Percentiles rank a stretch among this genome's conserved stretches.
Conservation (phyloP, 2,329 filamentous ascomycete genomes). For the Epichloe gansuensis region DNA sequence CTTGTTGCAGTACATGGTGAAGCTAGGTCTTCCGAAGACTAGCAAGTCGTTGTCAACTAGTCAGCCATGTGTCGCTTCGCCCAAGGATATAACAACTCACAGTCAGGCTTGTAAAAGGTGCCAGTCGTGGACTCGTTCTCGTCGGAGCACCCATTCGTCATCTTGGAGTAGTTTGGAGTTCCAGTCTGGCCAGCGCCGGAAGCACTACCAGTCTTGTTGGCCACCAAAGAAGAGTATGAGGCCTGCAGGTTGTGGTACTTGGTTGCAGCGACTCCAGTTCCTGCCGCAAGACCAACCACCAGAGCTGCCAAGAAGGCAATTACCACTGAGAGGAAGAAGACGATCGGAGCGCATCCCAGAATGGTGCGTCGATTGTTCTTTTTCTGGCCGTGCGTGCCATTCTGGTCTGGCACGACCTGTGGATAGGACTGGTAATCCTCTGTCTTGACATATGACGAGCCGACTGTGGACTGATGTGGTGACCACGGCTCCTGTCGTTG, state of each 20-base stretch:
- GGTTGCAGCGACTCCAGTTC: conserved; percentile 28
- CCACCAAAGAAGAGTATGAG: conserved; percentile 6
- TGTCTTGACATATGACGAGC: neutral
- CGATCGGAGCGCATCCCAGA: conserved; percentile 19
- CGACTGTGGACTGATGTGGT: neutral
- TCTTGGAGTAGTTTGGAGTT: conserved; percentile 2
- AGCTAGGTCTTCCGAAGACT: conserved; percentile 26
- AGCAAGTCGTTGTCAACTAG: neutral
- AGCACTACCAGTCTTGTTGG: neutral
- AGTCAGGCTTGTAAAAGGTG: neutral
- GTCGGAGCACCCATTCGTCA: conserved; percentile 29
- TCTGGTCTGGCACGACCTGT: neutral
- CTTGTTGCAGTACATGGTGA: conserved; percentile 30
- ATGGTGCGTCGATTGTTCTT: neutral
- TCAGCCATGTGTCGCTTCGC: neutral
- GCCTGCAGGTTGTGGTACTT: conserved; percentile 16
- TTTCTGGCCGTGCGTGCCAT: neutral
- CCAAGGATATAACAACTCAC: neutral
- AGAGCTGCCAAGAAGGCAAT: conserved; percentile 27
- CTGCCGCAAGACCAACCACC: conserved; percentile 31
- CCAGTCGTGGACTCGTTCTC: conserved; percentile 22
- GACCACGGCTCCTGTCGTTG: neutral
- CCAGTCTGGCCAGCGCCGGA: neutral
- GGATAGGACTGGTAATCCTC: conserved; percentile 1
- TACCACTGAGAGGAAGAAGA: conserved; percentile 28